A percentile compares a stretch with the other conserved stretches of the same genome.
These are phyloP conservation scores for Ramichloridium luteum DNA, from an alignment of 2,329 filamentous ascomycete genomes.

Conservation along the genomic window DNA sequence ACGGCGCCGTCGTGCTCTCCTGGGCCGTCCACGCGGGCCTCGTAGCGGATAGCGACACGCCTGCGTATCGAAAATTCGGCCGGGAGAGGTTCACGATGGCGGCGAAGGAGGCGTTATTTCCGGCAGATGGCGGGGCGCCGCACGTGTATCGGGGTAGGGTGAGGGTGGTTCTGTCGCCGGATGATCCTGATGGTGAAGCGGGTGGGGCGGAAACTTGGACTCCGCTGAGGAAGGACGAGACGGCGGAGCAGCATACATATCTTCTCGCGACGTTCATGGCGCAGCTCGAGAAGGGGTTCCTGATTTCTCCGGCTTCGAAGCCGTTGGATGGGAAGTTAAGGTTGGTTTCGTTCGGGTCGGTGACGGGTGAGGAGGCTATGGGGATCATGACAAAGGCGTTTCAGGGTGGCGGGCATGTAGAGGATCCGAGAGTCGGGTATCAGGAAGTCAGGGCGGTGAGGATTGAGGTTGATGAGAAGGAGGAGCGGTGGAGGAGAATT, in stretches of 20 bases:
- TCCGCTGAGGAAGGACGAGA: conserved; percentile 22
- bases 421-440: conserved; percentile 52
- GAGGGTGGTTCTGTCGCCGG: conserved; percentile 26
- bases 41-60: conserved; percentile 82
- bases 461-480: conserved; percentile 54
- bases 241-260: conserved; percentile 52
- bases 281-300: conserved; percentile 68
- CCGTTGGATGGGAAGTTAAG: conserved; percentile 60
- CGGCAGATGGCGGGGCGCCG: conserved; percentile 38
- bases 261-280: conserved; percentile 65
- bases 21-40: conserved; percentile 84
- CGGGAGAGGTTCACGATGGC: conserved; percentile 73
- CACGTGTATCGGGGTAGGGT: conserved; percentile 47
- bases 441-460: conserved; percentile 54
- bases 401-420: conserved; percentile 43
- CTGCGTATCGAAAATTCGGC: conserved; percentile 65
- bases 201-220: conserved; percentile 19
- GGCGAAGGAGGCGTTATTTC: conserved; percentile 60
- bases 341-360: conserved; percentile 62
- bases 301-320: conserved; percentile 60
- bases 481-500: conserved; percentile 61
- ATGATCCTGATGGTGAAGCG: background rate
- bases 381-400: conserved; percentile 58
- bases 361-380: conserved; percentile 57
- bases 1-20: conserved; percentile 74